Conservation (phyloP, 2,329 filamentous ascomycete genomes). For the Tolypocladium inflatum region DNA sequence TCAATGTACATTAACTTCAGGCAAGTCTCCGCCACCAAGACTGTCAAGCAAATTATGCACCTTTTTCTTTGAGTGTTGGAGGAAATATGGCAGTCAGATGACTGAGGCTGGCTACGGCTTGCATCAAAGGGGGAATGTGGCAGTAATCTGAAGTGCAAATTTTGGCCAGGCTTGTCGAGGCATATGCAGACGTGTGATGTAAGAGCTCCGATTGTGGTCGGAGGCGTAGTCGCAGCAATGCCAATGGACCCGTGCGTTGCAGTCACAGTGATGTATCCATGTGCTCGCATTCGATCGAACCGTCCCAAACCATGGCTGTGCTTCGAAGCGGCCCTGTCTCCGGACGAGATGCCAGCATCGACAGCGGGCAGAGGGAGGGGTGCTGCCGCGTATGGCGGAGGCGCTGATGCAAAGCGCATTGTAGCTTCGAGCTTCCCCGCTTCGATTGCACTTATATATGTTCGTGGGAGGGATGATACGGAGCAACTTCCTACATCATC, state of each 20-base stretch:
- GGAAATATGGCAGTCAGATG: not conserved
- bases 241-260: not conserved
- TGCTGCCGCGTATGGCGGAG: no score
- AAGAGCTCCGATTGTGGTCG: not conserved
- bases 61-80: not conserved
- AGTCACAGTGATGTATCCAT: not conserved
- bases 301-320: no score
- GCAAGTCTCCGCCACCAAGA: conserved; percentile 17
- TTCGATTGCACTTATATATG: not conserved
- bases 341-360: not conserved
- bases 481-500: not conserved
- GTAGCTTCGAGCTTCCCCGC: not conserved
- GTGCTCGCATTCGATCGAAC: not conserved
- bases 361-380: not conserved
- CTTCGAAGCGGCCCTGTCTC: not conserved
- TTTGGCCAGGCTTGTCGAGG: not conserved
- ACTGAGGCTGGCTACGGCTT: not conserved
- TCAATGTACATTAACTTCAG: conserved; percentile 21
- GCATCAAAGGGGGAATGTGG: not conserved
- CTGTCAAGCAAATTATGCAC: conserved; percentile 6
- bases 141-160: not conserved
- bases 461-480: not conserved
- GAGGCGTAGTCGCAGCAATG: no score
- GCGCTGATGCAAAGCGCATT: not conserved
- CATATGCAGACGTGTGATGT: not conserved